Conservation (phyloP, 257 asterid species). For the Solanum habrochaites region DNA sequence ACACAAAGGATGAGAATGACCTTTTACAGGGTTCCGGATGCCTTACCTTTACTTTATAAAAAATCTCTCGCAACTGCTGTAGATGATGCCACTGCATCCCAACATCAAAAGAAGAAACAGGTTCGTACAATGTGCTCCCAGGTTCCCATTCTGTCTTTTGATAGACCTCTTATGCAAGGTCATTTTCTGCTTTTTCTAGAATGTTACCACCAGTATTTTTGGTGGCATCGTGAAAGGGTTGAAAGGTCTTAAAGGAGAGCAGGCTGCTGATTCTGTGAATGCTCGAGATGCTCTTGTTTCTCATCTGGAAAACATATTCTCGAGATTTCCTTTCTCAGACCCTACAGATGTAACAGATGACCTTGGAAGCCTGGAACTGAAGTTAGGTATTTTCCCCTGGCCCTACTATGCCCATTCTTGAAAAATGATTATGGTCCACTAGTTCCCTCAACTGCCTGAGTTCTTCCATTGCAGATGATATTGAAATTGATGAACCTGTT, state of each 20-base stretch:
- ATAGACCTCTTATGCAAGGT: slow-evolving; percentile 3
- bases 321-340: slow-evolving; percentile 85
- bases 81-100: slow-evolving; percentile 32
- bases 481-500: slow-evolving; percentile 56
- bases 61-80: slow-evolving; percentile 58
- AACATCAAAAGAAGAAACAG: slow-evolving; percentile 50
- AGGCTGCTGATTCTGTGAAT: slow-evolving; percentile 25
- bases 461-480: slow-evolving; percentile 50
- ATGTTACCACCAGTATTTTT: slow-evolving; percentile 45
- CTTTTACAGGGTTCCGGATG: slow-evolving; percentile 41
- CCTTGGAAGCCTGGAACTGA: slow-evolving; percentile 37
- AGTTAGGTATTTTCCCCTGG: slow-evolving; percentile 42
- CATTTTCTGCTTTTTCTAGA: slow-evolving; percentile 27
- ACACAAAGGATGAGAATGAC: slow-evolving; percentile 7
- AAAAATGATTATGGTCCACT: background rate
- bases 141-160: background rate
- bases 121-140: slow-evolving; percentile 6
- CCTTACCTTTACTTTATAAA: slow-evolving; percentile 68
- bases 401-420: slow-evolving; percentile 1
- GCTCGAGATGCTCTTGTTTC: slow-evolving; percentile 37
- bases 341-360: slow-evolving; percentile 16
- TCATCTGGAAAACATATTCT: slow-evolving; percentile 67
- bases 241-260: slow-evolving; percentile 52
- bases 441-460: background rate
- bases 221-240: slow-evolving; percentile 72